Base-by-base conservation (phyloP, 345 rosid species). In the Chamaenerion angustifolium region DNA sequence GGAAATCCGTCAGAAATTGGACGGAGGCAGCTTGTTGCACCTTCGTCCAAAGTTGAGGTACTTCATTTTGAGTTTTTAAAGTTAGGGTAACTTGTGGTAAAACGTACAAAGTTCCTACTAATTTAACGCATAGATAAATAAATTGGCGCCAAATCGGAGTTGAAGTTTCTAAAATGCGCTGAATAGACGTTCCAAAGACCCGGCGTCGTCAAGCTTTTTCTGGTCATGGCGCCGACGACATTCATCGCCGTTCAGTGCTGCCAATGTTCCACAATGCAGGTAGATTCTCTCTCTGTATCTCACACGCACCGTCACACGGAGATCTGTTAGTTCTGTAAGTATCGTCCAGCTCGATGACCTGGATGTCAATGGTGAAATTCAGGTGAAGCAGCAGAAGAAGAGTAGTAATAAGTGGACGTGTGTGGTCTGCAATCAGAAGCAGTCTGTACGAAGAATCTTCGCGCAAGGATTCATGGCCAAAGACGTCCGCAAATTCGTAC, bases 221-320 rank as follows among this genome's bases (percentile, higher is more conserved):
- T 4, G 10, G 8, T 51, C n/a, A 56, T 40, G 59, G 59, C 43
- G 51, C 15, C 74, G 18, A 18, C 58, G 45, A 17, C 58, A 51
- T 89, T 85, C 71, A 16, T 89, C 40, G 95, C 94, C 45, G 68
- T 85, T 10, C 90, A 79, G 42, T 89, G 97, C 59, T 75, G 47
- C 79, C 85, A 82, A 59, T 89, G 97, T 70, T 77, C 78, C 47
- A 85, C 88, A 1, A 80, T 89, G 97, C 97, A 88, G 88, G 95
- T 45, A 43, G 43, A 48, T 48, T 10, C 43, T 52, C 56, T 56
- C 15, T 51, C 48, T 48, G 42, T 23, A 10, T 44, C 12, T 27
- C 21, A 31, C 37, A 31, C 37, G 8, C 8, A 8, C 37, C 7
- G 8, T 4, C 10, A 31, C 37, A 31, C 37, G 37, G 37, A 31